Conservation (phyloP, 2,329 filamentous ascomycete genomes). For the Colletotrichum coccodes region DNA sequence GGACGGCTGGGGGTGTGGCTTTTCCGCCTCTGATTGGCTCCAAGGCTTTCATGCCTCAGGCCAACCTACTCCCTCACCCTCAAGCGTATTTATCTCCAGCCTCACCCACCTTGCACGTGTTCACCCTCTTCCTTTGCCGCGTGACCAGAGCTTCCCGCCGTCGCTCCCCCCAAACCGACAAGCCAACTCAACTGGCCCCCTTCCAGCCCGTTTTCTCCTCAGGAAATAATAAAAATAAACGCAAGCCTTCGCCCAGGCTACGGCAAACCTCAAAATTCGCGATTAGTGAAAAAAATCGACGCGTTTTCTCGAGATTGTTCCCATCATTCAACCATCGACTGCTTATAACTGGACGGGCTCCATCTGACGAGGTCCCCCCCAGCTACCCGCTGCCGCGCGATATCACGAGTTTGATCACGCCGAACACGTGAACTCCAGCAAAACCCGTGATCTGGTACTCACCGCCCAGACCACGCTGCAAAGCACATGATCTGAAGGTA, state of each 20-base stretch:
- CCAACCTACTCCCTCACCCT: constrained; percentile 11
- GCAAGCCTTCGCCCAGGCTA: constrained; percentile 14
- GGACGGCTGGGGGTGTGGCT: constrained; percentile 19
- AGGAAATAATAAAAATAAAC: constrained; percentile 28
- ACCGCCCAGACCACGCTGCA: constrained; percentile 35
- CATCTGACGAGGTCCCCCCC: constrained; percentile 25
- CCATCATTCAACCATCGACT: constrained; percentile 11
- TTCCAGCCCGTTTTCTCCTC: background rate
- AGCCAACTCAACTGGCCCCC: constrained; percentile 24
- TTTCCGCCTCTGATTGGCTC: constrained; percentile 27
- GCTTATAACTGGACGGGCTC: constrained; percentile 28
- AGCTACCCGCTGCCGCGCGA: constrained; percentile 45
- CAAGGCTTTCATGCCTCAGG: constrained; percentile 27
- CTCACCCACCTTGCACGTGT: constrained; percentile 53
- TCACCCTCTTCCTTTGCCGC: constrained; percentile 48
- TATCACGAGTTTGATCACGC: constrained; percentile 60
- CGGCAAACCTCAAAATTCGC: constrained; percentile 15
- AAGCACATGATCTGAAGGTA: constrained; percentile 59
- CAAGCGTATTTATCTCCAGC: constrained; percentile 46
- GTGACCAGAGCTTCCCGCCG: constrained; percentile 44
- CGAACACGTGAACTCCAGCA: constrained; percentile 38
- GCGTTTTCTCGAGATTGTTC: background rate
- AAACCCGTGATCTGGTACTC: constrained; percentile 54
- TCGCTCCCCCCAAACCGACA: constrained; percentile 20
- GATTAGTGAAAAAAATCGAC: constrained; percentile 20